phyloP scores from a whole-genome alignment of 495 filamentous ascomycete genomes.

The Amphirosellinia nigrospora region DNA sequence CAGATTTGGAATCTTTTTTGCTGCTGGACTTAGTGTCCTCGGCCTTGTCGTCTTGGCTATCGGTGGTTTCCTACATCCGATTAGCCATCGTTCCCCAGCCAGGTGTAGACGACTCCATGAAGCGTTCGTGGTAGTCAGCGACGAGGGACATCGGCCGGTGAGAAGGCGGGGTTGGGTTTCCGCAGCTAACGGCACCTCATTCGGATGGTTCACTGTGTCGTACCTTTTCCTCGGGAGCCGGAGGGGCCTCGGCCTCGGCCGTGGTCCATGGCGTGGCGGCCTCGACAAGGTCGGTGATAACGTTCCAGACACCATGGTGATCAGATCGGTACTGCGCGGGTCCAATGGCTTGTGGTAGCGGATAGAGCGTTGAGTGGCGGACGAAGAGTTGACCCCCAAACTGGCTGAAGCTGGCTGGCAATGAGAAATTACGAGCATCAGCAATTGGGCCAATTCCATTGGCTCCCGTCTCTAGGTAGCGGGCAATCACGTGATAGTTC shows the following conservation, averaged over 20 bases:
- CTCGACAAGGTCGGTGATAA: constrained; percentile 59
- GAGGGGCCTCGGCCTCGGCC: constrained; percentile 62
- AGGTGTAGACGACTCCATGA: neutral
- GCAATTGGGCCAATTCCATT: constrained; percentile 55
- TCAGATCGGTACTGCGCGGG: constrained; percentile 39
- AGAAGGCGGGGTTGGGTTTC: neutral
- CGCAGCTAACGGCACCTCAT: constrained; percentile 29
- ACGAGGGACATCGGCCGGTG: neutral
- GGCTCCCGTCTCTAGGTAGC: constrained; percentile 34
- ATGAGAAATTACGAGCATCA: constrained; percentile 49
- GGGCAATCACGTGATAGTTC: constrained; percentile 36
- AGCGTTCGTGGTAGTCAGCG: neutral
- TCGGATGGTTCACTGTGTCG: constrained; percentile 52
- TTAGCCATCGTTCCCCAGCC: constrained; percentile 50
- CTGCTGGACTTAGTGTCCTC: constrained; percentile 34
- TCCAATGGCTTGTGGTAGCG: constrained; percentile 50
- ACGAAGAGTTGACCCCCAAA: constrained; percentile 35
- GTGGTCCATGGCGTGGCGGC: constrained; percentile 61
- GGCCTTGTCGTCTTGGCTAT: constrained; percentile 48
- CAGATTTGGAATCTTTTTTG: constrained; percentile 50
- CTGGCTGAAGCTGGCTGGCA: constrained; percentile 21
- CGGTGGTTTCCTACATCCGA: constrained; percentile 21
- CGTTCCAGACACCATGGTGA: constrained; percentile 63
- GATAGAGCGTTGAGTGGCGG: constrained; percentile 40
- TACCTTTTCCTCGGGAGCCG: constrained; percentile 40